Evolutionary conservation across 2,329 filamentous ascomycete species (phyloP), one percentile per base, ranked within the genome.

Genomic region (Myriangium duriaei): DNA sequence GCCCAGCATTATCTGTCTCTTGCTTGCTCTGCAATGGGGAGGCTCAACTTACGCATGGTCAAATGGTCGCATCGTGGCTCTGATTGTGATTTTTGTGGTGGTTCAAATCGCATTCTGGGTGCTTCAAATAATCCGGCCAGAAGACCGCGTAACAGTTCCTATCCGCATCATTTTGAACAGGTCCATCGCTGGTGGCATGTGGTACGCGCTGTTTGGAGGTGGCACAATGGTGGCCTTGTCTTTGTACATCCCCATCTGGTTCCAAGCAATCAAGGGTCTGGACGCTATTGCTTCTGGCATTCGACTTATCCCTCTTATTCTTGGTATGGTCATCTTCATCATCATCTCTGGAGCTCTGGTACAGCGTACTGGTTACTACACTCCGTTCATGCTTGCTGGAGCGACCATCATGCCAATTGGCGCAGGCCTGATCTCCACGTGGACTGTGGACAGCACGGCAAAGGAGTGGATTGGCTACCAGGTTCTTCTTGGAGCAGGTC

Each of bases 231-330:
- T 39, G 9, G n/a, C 24, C 11, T 15, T 39, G 29, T 29, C 30
- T 3, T 18, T 32, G 33, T 67, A 62, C 46, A 51, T 67, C 16
- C 54, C 60, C 50, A 41, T 67, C 60, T 56, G 66, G 62, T 65
- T 68, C 61, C 59, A 68, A 45, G 63, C 64, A 12, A 64, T 69
- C 52, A 64, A 68, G 43, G 61, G 61, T 6, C 59, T 55, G 2
- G 56, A 55, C 0, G 63, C 65, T 4, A 59, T 60, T 15, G 60
- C 63, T 30, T 67, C 64, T 15, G 65, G 64, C 13, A 66, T 68
- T 45, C 61, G 62, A 54, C 65, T 65, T 42, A 52, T 68, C 4
- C 64, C 65, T 11, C 53, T 65, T 38, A 61, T 68, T 35, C 56
- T 68, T 16, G 57, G 57, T 19, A 51, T 65, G 17, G 63, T 68